Percentiles rank a stretch among this genome's conserved stretches.
phyloP scores from a whole-genome alignment of 164 flowering plant species.

The Aristolochia fimbriata region DNA sequence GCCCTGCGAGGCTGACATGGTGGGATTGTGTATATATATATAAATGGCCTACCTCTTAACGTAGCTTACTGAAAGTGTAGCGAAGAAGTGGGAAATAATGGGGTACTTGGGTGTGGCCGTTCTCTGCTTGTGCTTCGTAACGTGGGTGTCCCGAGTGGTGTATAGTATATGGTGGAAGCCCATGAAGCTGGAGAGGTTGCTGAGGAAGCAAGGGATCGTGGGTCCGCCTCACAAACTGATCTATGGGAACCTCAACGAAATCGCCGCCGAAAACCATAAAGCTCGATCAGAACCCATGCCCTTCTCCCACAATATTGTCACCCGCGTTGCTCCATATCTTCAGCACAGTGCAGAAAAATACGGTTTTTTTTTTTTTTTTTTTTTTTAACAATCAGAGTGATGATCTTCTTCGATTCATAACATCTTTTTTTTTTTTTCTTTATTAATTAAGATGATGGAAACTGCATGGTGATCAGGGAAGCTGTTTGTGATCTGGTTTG shows the following conservation, averaged over 20 bases:
- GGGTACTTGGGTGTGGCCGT: too few relatives aligned
- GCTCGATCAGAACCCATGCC: slow-evolving; percentile 11
- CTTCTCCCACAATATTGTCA: slow-evolving; percentile 12
- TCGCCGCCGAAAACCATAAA: slow-evolving; percentile 1
- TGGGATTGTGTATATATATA: too few relatives aligned
- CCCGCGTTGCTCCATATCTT: slow-evolving; percentile 11
- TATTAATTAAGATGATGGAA: too few relatives aligned
- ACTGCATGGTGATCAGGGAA: slow-evolving; percentile 7
- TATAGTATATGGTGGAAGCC: neutral
- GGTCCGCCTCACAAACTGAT: slow-evolving; percentile 10
- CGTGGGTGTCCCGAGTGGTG: too few relatives aligned
- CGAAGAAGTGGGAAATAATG: too few relatives aligned
- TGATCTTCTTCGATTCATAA: too few relatives aligned
- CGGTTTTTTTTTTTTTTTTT: slow-evolving; percentile 3
- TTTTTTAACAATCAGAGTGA: too few relatives aligned
- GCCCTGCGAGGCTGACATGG: too few relatives aligned
- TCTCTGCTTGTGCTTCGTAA: too few relatives aligned
- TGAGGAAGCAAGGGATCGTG: slow-evolving; percentile 9
- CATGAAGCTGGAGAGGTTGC: neutral
- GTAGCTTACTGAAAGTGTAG: too few relatives aligned
- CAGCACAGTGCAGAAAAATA: slow-evolving; percentile 2
- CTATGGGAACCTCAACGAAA: slow-evolving; percentile 9
- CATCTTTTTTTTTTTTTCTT: too few relatives aligned
- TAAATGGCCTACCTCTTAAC: too few relatives aligned
- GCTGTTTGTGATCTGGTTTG: slow-evolving; percentile 6